A percentile compares a stretch with the other conserved stretches of the same genome.
phyloP scores from a whole-genome alignment of 768 basidiomycete genomes.

The Leccinellum rugosiceps region DNA sequence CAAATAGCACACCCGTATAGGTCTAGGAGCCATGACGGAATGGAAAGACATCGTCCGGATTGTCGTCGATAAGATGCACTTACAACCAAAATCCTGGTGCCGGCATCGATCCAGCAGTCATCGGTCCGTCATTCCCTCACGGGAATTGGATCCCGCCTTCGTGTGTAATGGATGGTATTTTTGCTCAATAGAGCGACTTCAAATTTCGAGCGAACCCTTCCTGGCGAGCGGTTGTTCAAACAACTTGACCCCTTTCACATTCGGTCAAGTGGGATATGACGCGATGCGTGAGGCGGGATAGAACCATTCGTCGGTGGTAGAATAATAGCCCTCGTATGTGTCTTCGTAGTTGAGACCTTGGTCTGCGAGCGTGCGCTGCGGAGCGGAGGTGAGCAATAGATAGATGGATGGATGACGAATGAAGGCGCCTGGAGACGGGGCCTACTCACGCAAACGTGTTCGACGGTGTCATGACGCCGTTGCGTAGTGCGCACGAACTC shows the following conservation, averaged over 20 bases:
- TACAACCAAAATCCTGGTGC: conserved; percentile 14
- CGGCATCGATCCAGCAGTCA: no score
- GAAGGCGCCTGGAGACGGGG: not conserved
- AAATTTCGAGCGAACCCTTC: not conserved
- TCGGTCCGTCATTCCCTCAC: not conserved
- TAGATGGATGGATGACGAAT: no score
- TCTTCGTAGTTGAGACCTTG: conserved; percentile 81
- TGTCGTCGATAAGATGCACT: conserved; percentile 55
- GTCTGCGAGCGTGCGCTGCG: conserved; percentile 50
- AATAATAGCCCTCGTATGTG: conserved; percentile 86
- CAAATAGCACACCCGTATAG: conserved; percentile 41
- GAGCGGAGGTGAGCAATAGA: not conserved
- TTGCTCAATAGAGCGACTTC: not conserved
- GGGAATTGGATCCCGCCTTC: no score
- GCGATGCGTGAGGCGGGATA: conserved; percentile 42
- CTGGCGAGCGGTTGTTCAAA: conserved; percentile 18
- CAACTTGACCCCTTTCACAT: conserved; percentile 27
- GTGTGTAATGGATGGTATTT: not conserved
- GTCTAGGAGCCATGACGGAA: conserved; percentile 94
- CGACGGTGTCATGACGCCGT: conserved; percentile 61
- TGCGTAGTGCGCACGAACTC: conserved; percentile 80
- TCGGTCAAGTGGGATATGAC: conserved; percentile 19
- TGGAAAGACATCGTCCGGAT: conserved; percentile 87
- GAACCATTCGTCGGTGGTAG: conserved; percentile 89
- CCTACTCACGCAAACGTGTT: conserved; percentile 73